Evolutionary conservation across 164 flowering plant genomes (phyloP).

Genomic region (Chimonanthus salicifolius): DNA sequence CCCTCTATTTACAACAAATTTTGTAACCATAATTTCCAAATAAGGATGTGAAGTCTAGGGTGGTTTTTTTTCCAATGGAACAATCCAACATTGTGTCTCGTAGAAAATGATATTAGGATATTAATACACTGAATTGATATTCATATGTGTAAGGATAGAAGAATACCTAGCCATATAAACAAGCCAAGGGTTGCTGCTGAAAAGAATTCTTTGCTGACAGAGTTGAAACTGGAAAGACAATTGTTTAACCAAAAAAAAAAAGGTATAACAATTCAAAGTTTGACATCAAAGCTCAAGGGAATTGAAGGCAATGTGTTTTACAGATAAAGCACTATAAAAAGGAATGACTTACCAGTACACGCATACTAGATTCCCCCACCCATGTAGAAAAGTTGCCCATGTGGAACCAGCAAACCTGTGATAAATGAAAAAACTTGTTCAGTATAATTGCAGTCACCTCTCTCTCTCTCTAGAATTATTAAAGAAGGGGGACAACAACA

Average conservation of each 20-base stretch:
- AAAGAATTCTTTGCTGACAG: constrained; percentile 73
- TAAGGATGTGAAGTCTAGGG: too few relatives aligned
- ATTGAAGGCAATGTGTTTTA: neutral
- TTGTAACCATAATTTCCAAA: too few relatives aligned
- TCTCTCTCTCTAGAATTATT: too few relatives aligned
- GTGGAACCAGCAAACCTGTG: constrained; percentile 83
- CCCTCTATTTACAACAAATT: too few relatives aligned
- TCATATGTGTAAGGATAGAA: neutral
- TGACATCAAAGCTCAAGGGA: too few relatives aligned
- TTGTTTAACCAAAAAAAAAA: constrained; percentile 1
- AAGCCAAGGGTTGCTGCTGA: constrained; percentile 67
- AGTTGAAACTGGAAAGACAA: constrained; percentile 49
- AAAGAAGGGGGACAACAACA: neutral
- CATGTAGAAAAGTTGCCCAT: constrained; percentile 81
- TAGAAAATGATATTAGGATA: too few relatives aligned
- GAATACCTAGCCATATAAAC: constrained; percentile 64
- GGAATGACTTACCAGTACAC: constrained; percentile 52
- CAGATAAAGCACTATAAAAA: neutral
- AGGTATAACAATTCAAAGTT: neutral
- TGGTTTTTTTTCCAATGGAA: too few relatives aligned
- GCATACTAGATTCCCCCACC: constrained; percentile 82
- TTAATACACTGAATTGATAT: too few relatives aligned
- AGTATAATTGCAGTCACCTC: neutral
- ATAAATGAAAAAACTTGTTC: neutral
- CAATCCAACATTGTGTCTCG: too few relatives aligned